Evolutionary conservation across 192 early-diverging fungal species (phyloP), one percentile per base, ranked within the genome.

Genomic region (Entophlyctis helioformis): DNA sequence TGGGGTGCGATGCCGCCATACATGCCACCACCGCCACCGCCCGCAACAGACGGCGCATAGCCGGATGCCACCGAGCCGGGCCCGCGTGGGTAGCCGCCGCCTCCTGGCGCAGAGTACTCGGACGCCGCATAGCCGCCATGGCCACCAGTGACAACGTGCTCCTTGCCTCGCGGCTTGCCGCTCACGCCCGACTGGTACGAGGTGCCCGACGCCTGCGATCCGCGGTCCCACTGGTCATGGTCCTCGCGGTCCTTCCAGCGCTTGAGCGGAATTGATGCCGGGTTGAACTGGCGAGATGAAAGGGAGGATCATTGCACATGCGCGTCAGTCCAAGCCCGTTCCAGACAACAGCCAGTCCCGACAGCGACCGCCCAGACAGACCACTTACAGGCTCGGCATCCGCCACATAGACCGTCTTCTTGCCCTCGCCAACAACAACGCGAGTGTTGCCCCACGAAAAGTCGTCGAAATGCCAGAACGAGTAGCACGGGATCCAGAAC

Each of bases 401-500:
- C 15, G 51, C 55, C 5, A 42, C 21, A 22, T 56, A 27, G 31
- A 43, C 50, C 11, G 35, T 47, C 43, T 59, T 53, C 32, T 46
- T 55, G 10, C 89, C 89, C 59, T 89, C 86, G 42, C 89, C 93
- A 32, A 87, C 75, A 0, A 93, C 87, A 18, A 87, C 49, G 68
- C 91, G 85, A 26, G 91, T 96, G 57, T 91, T 91, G 48, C 93
- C 92, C 88, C 89, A 91, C 0, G 83, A 83, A 55, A 92, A 92
- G 42, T 90, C 87, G 50, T 90, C 87, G 71, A 88, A 85, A 55
- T 88, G 87, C 87, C 85, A 88, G 69, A 92, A 92, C 1, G 85
- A 65, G 49, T 92, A 92, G 24, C 89, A 59, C 0, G 88, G 88
- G 19, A 91, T 69, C 48, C 81, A 76, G 61, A 89, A 87, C 16